A percentile compares a stretch with the other conserved stretches of the same genome.
These are phyloP conservation scores for Candida railenensis DNA, from an alignment of 805 yeast species.

Conservation along the genomic window DNA sequence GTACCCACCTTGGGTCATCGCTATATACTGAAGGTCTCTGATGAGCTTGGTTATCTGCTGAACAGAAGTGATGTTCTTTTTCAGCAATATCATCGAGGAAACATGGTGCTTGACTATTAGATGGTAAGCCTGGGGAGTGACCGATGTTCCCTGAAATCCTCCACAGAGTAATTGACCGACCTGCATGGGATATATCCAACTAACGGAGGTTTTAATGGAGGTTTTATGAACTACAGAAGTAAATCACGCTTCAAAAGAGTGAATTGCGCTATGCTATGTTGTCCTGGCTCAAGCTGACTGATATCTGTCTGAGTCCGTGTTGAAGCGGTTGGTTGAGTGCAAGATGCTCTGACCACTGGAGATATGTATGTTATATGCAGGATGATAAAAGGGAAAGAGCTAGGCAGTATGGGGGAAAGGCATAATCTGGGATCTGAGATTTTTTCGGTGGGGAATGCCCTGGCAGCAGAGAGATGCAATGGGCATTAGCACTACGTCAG, in stretches of 20 bases:
- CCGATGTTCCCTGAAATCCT: conserved; percentile 57
- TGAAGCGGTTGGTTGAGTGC: too few species aligned
- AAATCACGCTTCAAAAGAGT: background rate
- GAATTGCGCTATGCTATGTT: background rate
- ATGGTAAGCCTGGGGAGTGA: conserved; percentile 51
- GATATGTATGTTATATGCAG: too few species aligned
- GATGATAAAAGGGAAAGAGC: too few species aligned
- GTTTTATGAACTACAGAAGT: too few species aligned
- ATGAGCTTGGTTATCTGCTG: conserved; percentile 49
- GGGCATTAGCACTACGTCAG: too few species aligned
- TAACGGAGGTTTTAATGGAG: too few species aligned
- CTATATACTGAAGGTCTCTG: conserved; percentile 54
- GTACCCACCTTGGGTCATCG: conserved; percentile 46
- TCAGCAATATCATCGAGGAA: conserved; percentile 50
- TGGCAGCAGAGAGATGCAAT: too few species aligned
- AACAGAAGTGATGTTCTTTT: conserved; percentile 51
- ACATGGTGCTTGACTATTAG: conserved; percentile 51
- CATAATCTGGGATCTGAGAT: too few species aligned
- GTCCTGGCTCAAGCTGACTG: background rate
- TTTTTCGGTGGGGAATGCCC: too few species aligned
- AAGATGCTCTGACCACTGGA: too few species aligned
- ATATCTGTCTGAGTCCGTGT: too few species aligned
- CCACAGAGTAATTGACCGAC: conserved; percentile 57
- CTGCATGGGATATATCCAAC: conserved; percentile 4
- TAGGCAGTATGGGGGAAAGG: too few species aligned